Conservation (phyloP, 495 filamentous ascomycete genomes). For the Peziza echinospora region DNA sequence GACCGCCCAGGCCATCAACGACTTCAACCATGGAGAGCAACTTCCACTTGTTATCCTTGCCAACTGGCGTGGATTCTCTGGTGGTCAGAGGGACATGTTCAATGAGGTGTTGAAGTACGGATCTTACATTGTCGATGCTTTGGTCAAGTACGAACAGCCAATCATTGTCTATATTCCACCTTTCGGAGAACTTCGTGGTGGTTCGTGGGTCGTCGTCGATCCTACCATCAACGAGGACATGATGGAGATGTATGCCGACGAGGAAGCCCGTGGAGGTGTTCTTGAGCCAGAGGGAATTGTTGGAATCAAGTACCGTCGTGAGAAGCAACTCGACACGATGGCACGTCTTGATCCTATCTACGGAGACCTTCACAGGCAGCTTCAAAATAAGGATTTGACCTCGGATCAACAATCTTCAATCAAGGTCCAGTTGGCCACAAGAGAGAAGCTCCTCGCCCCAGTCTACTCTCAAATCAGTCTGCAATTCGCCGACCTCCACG, state of each 20-base stretch:
- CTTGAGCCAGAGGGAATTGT: conserved; percentile 96
- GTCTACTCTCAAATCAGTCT: conserved; percentile 83
- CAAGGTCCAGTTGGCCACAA: conserved; percentile 69
- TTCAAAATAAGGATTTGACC: conserved; percentile 42
- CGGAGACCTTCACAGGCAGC: conserved; percentile 54
- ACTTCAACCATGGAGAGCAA: conserved; percentile 98
- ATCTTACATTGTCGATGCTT: conserved; percentile 91
- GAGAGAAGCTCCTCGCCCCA: conserved; percentile 73
- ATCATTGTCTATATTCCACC: conserved; percentile 98
- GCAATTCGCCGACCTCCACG: conserved; percentile 93
- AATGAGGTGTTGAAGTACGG: conserved; percentile 99
- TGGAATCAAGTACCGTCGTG: conserved; percentile 91
- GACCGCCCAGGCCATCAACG: conserved; percentile 92
- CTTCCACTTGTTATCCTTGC: conserved; percentile 95
- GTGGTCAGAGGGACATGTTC: conserved; percentile 98
- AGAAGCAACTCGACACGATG: conserved; percentile 97
- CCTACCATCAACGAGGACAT: conserved; percentile 87
- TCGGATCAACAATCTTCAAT: conserved; percentile 51
- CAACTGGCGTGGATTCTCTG: conserved; percentile 99
- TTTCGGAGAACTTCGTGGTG: conserved; percentile 88
- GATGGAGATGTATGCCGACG: conserved; percentile 99
- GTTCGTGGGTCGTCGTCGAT: conserved; percentile 97
- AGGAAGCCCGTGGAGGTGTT: conserved; percentile 86
- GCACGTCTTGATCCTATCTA: conserved; percentile 74
- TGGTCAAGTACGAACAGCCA: conserved; percentile 96